Base-by-base conservation (phyloP, 139 green algal species). In the Nannochloris sp. region DNA sequence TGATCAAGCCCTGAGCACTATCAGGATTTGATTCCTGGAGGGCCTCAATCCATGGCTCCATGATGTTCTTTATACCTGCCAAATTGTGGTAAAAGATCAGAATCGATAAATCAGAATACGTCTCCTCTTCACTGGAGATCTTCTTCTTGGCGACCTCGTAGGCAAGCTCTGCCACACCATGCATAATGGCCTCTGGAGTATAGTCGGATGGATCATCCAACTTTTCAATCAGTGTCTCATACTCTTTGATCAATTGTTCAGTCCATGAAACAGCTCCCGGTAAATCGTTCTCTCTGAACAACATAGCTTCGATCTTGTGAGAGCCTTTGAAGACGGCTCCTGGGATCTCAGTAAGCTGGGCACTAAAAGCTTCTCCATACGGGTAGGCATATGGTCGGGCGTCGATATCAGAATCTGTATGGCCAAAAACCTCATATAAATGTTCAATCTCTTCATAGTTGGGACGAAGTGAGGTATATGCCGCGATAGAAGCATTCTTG, bases 1-100 rank as follows among this genome's bases (percentile, higher is more conserved):
- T 23, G 5, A 16, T 8, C 15, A 58, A 23, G 12, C 25, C 19
- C 15, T 58, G 7, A 18, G 51, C 51, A 58, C 23, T 16, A 8
- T 11, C 19, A 18, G n/a, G n/a, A 23, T 58, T 29, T 7, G 19
- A 18, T 34, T 10, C 25, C 51, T 25, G 1, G 7, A 58, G n/a
- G 2, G 23, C 51, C 16, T 8, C 21, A 34, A 36, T 0, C 23
- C 40, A 69, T 34, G 49, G 65, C 57, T 37, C n/a, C 12, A 61
- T 60, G 12, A 62, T 23, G 11, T 62, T 11, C 19, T 37, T 44
- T 21, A 74, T 57, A 62, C 57, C 70, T 40, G 57, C 11, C 11
- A 70, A 57, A 67, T 77, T 77, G 46, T 77, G 62, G 67, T 76
- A 34, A 56, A 75, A 77, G 50, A 77, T 74, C 50, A 77, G 66